Evolutionary conservation across 495 filamentous ascomycete genomes (phyloP).

Genomic region (Aspergillus mulundensis): DNA sequence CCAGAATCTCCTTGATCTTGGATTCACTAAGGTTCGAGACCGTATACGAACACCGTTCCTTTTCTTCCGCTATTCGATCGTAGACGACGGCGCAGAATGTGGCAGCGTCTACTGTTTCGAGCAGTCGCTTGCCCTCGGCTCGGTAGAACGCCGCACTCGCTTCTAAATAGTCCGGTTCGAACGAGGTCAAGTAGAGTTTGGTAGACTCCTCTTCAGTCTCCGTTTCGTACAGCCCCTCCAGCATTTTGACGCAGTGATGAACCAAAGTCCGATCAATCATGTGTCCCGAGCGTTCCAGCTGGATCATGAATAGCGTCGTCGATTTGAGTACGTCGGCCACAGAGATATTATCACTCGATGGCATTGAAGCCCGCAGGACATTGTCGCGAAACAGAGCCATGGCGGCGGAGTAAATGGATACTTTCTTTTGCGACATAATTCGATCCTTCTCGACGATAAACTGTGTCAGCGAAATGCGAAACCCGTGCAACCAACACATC

Average conservation of each 20-base stretch:
- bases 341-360: slow-evolving; percentile 36
- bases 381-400: slow-evolving; percentile 87
- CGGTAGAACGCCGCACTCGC: slow-evolving; percentile 72
- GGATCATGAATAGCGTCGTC: slow-evolving; percentile 85
- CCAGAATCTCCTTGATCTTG: slow-evolving; percentile 75
- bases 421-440: slow-evolving; percentile 63
- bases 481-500: not conserved
- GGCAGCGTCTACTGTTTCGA: slow-evolving; percentile 74
- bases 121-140: slow-evolving; percentile 63
- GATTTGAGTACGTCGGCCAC: slow-evolving; percentile 71
- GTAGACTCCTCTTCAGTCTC: slow-evolving; percentile 62
- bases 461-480: slow-evolving; percentile 3
- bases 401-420: slow-evolving; percentile 74
- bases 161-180: slow-evolving; percentile 73
- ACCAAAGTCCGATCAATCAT: slow-evolving; percentile 80
- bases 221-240: slow-evolving; percentile 84
- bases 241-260: slow-evolving; percentile 80
- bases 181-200: slow-evolving; percentile 78
- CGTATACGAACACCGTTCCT: slow-evolving; percentile 73
- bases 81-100: slow-evolving; percentile 77
- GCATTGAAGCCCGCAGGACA: slow-evolving; percentile 58
- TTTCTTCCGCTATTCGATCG: slow-evolving; percentile 73
- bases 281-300: slow-evolving; percentile 87
- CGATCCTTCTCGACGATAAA: slow-evolving; percentile 54
- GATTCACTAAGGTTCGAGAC: slow-evolving; percentile 62